Conservation (phyloP, 1,139 yeast species). For the Trichomonascaceae sp. region DNA sequence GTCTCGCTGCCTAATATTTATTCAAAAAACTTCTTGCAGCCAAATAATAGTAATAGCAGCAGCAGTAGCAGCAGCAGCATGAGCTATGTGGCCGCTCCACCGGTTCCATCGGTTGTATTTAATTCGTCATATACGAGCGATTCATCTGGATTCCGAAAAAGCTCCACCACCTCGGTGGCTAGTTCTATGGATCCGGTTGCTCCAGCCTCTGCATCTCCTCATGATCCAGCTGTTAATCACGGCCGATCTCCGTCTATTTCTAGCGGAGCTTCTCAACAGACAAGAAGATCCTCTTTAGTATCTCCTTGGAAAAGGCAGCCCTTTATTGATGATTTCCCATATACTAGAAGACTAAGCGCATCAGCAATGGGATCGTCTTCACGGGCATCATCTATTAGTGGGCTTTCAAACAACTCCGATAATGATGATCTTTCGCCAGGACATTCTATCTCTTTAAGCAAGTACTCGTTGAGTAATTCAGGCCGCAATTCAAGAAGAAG, state of each 20-base stretch:
- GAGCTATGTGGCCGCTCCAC: slow-evolving; percentile 8
- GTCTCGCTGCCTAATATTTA: slow-evolving; percentile 28
- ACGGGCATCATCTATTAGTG: slow-evolving; percentile 26
- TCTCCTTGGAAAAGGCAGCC: slow-evolving; percentile 11
- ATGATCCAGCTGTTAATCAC: slow-evolving; percentile 3
- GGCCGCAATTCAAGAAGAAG: slow-evolving; percentile 26
- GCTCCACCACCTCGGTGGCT: slow-evolving; percentile 20
- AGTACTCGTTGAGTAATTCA: slow-evolving; percentile 23
- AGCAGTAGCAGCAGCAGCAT: slow-evolving; percentile 4
- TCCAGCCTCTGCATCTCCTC: slow-evolving; percentile 17
- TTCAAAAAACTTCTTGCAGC: slow-evolving; percentile 14
- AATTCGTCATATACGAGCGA: slow-evolving; percentile 30
- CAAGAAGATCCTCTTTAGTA: not conserved
- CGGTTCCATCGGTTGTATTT: slow-evolving; percentile 18
- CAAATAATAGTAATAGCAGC: slow-evolving; percentile 3
- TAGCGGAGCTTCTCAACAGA: not conserved
- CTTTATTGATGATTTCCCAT: slow-evolving; percentile 17
- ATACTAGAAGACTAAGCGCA: slow-evolving; percentile 22
- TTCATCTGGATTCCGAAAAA: slow-evolving; percentile 27
- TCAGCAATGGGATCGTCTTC: slow-evolving; percentile 12
- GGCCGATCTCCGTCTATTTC: slow-evolving; percentile 1
- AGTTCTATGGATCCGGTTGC: slow-evolving; percentile 22
- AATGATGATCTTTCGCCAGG: slow-evolving; percentile 29
- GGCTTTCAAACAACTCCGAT: slow-evolving; percentile 22
- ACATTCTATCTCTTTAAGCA: slow-evolving; percentile 24